Conservation (phyloP, 164 flowering plant species). For the Macadamia tetraphylla region DNA sequence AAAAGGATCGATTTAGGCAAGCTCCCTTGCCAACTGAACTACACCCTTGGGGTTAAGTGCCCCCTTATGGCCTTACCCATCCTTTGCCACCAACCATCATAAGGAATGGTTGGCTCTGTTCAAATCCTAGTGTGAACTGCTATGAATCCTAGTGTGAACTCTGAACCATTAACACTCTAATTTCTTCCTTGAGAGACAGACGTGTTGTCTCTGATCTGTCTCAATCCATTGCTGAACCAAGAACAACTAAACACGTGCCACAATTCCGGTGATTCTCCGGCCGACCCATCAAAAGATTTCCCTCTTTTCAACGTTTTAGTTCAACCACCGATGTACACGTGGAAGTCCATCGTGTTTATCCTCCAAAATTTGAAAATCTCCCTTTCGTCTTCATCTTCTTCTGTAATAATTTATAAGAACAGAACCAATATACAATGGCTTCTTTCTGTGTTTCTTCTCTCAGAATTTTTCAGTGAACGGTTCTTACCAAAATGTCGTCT, state of each 20-base stretch:
- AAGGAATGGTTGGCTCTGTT: too few relatives aligned
- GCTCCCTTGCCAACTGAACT: too few relatives aligned
- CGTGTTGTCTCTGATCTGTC: too few relatives aligned
- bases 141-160: too few relatives aligned
- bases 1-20: too few relatives aligned
- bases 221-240: background rate
- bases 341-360: background rate
- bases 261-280: conserved; percentile 4
- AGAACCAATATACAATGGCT: conserved; percentile 5
- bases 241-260: conserved; percentile 20
- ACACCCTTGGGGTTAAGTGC: too few relatives aligned
- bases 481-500: background rate
- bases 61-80: too few relatives aligned
- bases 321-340: conserved; percentile 51
- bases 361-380: background rate
- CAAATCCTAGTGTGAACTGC: too few relatives aligned
- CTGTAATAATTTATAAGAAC: background rate
- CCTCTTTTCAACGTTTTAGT: conserved; percentile 45
- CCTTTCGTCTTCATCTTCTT: background rate
- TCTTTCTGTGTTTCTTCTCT: background rate
- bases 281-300: conserved; percentile 28
- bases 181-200: too few relatives aligned
- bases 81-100: too few relatives aligned
- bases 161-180: too few relatives aligned
- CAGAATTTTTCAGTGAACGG: background rate